Evolutionary conservation across 495 filamentous ascomycete genomes (phyloP), one percentile per base, ranked within the genome.

Genomic region (Podospora tetraspora): DNA sequence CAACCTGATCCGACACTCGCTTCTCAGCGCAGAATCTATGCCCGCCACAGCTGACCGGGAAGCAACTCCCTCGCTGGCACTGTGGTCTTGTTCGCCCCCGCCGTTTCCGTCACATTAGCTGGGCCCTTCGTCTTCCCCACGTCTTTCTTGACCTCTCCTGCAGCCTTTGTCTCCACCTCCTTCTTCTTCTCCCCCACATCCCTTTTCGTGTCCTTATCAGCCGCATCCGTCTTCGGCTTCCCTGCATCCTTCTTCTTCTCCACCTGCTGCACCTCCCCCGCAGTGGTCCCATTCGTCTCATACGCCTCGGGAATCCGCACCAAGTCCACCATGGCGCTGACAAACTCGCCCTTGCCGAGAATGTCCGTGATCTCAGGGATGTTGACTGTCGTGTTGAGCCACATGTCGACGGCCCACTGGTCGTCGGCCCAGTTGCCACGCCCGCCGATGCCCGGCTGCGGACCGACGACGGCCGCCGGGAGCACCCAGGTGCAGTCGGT

Each of bases 401-500:
- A 66, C 23, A 37, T 37, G 56, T 32, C 19, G 13, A 66, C 52
- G 21, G 56, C 63, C 63, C 43, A 66, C 52, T 66, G 63, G 27
- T 66, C 63, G 9, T 57, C 22, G 4, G 52, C 29, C 13, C 12
- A 57, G 25, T 57, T 37, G 13, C 58, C 59, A 10, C 24, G 5
- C 1, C 24, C 59, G 6, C 13, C 27, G 1, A 9, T 19, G 19
- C 34, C 34, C 34, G 34, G 34, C 34, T 43, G 34, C 34, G 34
- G 60, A 3, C 19, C 60, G 60, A 16, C 13, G 25, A 62, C 24
- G 32, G 71, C 61, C 56, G 66, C 59, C 9, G 79, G 79, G 24
- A 81, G 60, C 9, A 79, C 74, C 30, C 68, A 65, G 1, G 75
- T 75, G 68, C 79, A 79, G 63, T 81, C 79, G 10, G 77, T 80